phyloP scores from a whole-genome alignment of 306 rosid genomes.

The Pachyrhizus erosus region DNA sequence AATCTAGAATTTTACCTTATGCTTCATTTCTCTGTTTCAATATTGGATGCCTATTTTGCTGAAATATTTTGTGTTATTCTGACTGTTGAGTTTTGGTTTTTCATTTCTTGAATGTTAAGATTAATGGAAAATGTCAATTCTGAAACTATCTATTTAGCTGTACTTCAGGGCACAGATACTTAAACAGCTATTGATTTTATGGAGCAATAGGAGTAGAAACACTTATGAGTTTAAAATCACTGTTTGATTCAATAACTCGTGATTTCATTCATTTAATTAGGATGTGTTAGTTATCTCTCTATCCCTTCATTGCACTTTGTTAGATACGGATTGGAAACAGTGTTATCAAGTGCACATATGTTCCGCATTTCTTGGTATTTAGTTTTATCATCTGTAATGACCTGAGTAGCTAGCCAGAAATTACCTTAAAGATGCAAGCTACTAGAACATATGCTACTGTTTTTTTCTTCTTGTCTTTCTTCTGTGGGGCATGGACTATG shows the following conservation, averaged over 20 bases:
- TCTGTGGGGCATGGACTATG: neutral
- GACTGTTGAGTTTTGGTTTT: neutral
- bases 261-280: neutral
- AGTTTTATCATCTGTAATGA: slow-evolving; percentile 1
- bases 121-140: neutral
- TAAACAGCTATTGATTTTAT: neutral
- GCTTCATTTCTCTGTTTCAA: neutral
- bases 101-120: slow-evolving; percentile 17
- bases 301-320: neutral
- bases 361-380: neutral
- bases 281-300: neutral
- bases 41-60: neutral
- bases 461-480: neutral
- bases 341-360: neutral
- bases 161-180: neutral
- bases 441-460: neutral
- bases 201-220: neutral
- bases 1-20: neutral
- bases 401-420: neutral
- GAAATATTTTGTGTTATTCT: slow-evolving; percentile 5
- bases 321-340: neutral
- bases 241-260: neutral
- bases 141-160: neutral
- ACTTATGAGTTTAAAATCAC: neutral
- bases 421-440: too few relatives aligned